phyloP scores from a whole-genome alignment of 495 filamentous ascomycete species.

The Lichina pygmaea region DNA sequence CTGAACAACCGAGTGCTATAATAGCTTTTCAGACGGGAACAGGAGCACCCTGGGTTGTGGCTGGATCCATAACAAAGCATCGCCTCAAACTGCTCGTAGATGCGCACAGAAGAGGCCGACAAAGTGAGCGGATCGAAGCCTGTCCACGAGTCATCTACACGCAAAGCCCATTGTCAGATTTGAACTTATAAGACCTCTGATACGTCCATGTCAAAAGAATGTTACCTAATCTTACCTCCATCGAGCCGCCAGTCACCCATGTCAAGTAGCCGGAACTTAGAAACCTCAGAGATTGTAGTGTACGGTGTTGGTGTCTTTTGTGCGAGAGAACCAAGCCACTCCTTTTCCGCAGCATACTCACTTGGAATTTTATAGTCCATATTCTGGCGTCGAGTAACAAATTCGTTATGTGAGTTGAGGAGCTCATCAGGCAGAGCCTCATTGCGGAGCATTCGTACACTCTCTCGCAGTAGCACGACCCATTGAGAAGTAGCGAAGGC shows the following conservation, averaged over 20 bases:
- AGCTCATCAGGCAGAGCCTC: conserved; percentile 2
- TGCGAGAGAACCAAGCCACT: background rate
- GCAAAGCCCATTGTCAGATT: too few relatives aligned
- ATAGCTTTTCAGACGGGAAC: conserved; percentile 1
- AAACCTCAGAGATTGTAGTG: background rate
- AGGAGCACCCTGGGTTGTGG: conserved; percentile 1
- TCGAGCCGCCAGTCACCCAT: background rate
- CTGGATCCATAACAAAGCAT: background rate
- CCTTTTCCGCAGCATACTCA: background rate
- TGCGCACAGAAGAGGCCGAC: conserved; percentile 2
- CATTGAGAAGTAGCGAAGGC: conserved; percentile 4
- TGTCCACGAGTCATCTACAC: background rate
- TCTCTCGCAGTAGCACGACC: conserved; percentile 4
- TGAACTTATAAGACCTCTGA: too few relatives aligned
- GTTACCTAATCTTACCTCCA: background rate
- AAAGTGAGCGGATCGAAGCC: conserved; percentile 5
- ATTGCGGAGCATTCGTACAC: background rate
- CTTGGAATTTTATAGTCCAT: background rate
- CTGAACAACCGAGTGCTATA: conserved; percentile 6
- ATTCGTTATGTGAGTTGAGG: conserved; percentile 1
- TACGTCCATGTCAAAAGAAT: background rate
- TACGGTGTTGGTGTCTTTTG: background rate
- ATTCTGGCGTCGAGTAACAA: conserved; percentile 1
- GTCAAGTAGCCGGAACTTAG: background rate
- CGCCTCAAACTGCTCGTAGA: conserved; percentile 3